phyloP scores from a whole-genome alignment of 192 early-diverging fungal genomes.

The Coemansia sp. region DNA sequence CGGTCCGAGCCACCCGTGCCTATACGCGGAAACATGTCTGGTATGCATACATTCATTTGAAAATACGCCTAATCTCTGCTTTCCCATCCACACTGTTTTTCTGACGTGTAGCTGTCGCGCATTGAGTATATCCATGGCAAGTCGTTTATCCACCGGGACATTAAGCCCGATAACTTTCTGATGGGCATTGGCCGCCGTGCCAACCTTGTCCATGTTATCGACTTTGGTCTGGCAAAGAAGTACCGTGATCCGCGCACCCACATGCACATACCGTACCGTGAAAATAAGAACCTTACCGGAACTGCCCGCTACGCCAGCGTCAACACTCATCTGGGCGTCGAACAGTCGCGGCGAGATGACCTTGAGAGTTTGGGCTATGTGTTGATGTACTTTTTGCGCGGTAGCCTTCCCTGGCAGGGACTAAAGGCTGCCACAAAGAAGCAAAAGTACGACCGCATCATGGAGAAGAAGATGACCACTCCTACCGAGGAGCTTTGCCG shows the following conservation, averaged over 20 bases:
- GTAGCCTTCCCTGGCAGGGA: constrained; percentile 90
- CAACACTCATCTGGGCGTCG: constrained; percentile 81
- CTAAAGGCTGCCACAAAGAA: constrained; percentile 86
- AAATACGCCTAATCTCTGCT: neutral
- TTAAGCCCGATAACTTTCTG: constrained; percentile 90
- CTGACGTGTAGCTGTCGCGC: constrained; percentile 58
- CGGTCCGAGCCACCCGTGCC: neutral
- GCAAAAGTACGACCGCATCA: constrained; percentile 94
- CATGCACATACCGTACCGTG: constrained; percentile 86
- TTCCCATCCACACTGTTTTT: neutral
- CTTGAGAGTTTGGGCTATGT: constrained; percentile 88
- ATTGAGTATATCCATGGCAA: constrained; percentile 82
- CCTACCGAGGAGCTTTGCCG: constrained; percentile 80
- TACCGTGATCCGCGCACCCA: constrained; percentile 82
- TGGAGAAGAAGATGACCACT: constrained; percentile 90
- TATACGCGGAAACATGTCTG: constrained; percentile 3
- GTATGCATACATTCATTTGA: constrained; percentile 10
- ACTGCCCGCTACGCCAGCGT: constrained; percentile 92
- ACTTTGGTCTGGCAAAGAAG: constrained; percentile 89
- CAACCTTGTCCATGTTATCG: constrained; percentile 84
- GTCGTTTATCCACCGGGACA: constrained; percentile 89
- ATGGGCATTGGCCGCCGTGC: constrained; percentile 84
- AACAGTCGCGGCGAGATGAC: constrained; percentile 89
- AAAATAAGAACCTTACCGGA: constrained; percentile 91
- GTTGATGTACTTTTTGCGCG: constrained; percentile 89